Conservation (phyloP, 768 basidiomycete genomes). For the Pholiota conissans region DNA sequence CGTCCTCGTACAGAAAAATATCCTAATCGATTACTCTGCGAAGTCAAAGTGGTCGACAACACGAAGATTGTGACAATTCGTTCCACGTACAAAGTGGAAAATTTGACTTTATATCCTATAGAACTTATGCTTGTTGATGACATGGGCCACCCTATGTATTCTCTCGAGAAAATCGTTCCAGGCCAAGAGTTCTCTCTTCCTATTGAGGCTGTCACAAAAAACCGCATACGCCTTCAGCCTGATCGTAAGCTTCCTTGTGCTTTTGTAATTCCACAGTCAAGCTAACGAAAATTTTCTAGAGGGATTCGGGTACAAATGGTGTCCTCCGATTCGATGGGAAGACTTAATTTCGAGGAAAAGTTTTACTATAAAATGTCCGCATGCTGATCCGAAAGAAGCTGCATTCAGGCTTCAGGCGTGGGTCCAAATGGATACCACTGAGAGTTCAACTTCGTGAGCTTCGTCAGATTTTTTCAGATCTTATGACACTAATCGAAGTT, state of each 20-base stretch:
- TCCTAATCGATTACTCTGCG: constrained; percentile 81
- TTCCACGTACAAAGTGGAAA: constrained; percentile 90
- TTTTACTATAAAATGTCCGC: constrained; percentile 84
- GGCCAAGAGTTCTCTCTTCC: constrained; percentile 89
- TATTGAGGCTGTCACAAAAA: constrained; percentile 82
- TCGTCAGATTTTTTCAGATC: constrained; percentile 35
- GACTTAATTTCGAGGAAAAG: constrained; percentile 71
- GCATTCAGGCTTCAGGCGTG: constrained; percentile 95
- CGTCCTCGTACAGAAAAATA: constrained; percentile 77
- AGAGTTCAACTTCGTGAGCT: constrained; percentile 54
- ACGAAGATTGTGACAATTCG: constrained; percentile 93
- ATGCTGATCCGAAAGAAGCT: constrained; percentile 76
- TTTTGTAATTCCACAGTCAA: not conserved
- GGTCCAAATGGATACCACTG: constrained; percentile 66
- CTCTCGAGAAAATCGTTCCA: constrained; percentile 87
- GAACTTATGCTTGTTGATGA: constrained; percentile 91
- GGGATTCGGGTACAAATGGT: constrained; percentile 97
- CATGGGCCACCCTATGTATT: constrained; percentile 75
- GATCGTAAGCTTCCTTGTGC: constrained; percentile 64
- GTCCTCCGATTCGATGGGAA: constrained; percentile 83
- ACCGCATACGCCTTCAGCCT: constrained; percentile 84
- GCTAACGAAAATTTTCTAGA: constrained; percentile 45
- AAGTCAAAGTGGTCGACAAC: constrained; percentile 86
- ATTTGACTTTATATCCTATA: constrained; percentile 86
- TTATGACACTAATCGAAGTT: not conserved